Evolutionary conservation across 2,329 filamentous ascomycete genomes (phyloP), one percentile per base, ranked within the genome.

Genomic region (Arachnomyces sp.): DNA sequence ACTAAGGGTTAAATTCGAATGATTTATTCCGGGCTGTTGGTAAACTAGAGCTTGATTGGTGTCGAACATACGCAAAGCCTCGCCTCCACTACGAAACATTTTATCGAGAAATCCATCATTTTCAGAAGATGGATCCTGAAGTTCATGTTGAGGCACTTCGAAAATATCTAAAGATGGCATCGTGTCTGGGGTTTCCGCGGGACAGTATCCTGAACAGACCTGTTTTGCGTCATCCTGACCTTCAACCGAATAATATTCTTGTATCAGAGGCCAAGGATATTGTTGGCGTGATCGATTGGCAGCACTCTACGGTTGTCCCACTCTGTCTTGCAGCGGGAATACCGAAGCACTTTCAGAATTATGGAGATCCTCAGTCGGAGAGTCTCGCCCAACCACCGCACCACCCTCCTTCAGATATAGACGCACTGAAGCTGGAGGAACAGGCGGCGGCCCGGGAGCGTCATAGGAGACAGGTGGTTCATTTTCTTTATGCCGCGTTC

Each of bases 281-380:
- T 28, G 31, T 42, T 33, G 54, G 55, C 1, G 45, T 60, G 6
- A 56, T 61, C 36, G 55, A 59, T 44, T 60, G 55, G 56, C 51
- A 61, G 37, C 42, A 60, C 44, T 34, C 51, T 25, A 48, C 49
- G 2, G 45, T 60, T 25, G 44, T 61, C 28, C 57, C 57, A 6
- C 46, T 57, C 15, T 55, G 50, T 25, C 37, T 58, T 5, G 53
- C 48, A 39, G 50, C 52, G 32, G 54, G 56, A 28, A 57, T 61
- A 8, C 57, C 55, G 2, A 46, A 55, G 18, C 47, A 58, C 46
- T 60, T 60, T 42, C 57, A 61, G 44, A 62, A 62, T 31, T 60
- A 53, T 48, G 58, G 57, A 9, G 56, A 62, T 39, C 46, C 41
- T 8, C 3, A 52, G 4, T 56, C 55, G 1, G 54, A 57, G 37